Evolutionary conservation across 2,329 filamentous ascomycete species (phyloP).

Genomic region (Colletotrichum sp.): DNA sequence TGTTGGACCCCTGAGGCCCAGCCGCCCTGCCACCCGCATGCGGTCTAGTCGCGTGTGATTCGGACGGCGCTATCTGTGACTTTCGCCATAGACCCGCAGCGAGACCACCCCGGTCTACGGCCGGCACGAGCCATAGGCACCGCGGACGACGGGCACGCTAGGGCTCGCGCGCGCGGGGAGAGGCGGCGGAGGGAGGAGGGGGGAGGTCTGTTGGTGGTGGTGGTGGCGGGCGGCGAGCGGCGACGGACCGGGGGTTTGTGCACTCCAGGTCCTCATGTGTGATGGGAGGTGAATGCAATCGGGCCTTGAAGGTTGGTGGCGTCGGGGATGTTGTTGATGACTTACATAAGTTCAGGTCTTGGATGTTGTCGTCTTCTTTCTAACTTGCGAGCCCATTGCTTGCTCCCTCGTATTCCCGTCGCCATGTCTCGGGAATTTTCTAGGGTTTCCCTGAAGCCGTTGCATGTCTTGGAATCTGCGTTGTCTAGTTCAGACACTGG

Average conservation of each 20-base stretch:
- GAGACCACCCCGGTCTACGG: conserved; percentile 1
- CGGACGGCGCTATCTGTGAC: conserved; percentile 21
- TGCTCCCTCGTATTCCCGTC: background rate
- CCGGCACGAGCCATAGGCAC: conserved; percentile 17
- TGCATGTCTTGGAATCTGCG: background rate
- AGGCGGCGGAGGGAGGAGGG: background rate
- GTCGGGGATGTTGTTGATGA: background rate
- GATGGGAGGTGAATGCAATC: background rate
- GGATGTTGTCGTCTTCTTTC: background rate
- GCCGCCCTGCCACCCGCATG: conserved; percentile 12
- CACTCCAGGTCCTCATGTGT: background rate
- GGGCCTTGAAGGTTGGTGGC: conserved; percentile 1
- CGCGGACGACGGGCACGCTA: conserved; percentile 5
- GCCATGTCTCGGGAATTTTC: background rate
- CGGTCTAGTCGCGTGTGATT: conserved; percentile 20
- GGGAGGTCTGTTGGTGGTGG: background rate
- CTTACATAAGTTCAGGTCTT: background rate
- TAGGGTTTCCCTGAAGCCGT: background rate
- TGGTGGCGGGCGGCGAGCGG: background rate
- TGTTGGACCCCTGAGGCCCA: conserved; percentile 5
- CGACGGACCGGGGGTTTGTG: background rate
- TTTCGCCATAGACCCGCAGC: conserved; percentile 9
- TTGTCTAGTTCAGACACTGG: background rate
- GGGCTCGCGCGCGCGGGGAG: conserved; percentile 5
- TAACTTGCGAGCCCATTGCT: background rate